Evolutionary conservation across 1,284 basidiomycete species (phyloP), one percentile per base, ranked within the genome.

Genomic region (Ustilago tritici): DNA sequence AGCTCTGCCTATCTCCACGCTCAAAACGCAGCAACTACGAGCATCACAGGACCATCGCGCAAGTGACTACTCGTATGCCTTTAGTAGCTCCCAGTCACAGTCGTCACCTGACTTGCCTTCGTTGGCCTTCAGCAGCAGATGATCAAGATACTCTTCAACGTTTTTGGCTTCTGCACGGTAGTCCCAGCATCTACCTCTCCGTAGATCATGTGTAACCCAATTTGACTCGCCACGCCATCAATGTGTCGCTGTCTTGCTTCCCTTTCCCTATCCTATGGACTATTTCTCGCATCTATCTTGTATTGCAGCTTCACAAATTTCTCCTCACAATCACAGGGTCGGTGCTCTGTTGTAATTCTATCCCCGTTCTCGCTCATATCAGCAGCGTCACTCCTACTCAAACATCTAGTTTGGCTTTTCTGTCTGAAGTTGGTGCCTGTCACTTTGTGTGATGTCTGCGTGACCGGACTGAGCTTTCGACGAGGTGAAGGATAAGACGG

Each of bases 341-440:
- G 61, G 70, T 40, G 53, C 65, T 61, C 61, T 72, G 70, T 72
- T 72, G 70, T 72, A 72, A 66, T 72, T 67, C 47, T 66, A 72
- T 32, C n/a, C 43, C 23, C 8, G 17, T 46, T 46, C 43, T 46
- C n/a, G 43, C 43, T 46, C n/a, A n/a, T 10, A 46, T 19, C 7
- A 46, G 17, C 43, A 46, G 43, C 43, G 28, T 28, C 6, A 3
- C 38, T 56, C 38, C 9, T 19, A 49, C 23, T 49, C 17, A 9
- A 17, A 23, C 14, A 7, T 49, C 28, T 19, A 23, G 19, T 8
- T 8, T 31, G 1, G 8, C 8, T 53, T 17, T 4, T 15, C 15
- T 41, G 9, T 41, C 14, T 41, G 11, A 15, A 15, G 43, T 9
- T 17, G 7, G 17, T 15, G 43, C 43, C 1, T 15, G 8, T 52